Conservation (phyloP, 768 basidiomycete species). For the Hypsizygus marmoreus region DNA sequence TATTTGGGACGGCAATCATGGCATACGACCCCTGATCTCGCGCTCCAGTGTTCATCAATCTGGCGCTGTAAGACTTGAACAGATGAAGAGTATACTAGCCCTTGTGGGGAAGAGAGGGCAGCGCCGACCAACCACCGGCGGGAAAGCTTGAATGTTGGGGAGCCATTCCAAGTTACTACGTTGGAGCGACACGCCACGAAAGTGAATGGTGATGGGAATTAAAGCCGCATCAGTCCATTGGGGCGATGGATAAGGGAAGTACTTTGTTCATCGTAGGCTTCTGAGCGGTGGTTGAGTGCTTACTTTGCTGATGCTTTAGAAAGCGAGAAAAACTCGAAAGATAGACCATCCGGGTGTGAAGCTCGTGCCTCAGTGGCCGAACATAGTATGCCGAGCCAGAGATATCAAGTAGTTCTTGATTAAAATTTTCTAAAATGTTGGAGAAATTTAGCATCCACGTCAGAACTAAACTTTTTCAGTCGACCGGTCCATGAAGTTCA, state of each 20-base stretch:
- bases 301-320: no score
- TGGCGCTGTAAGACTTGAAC: background rate
- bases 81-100: slow-evolving; percentile 2
- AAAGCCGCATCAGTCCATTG: slow-evolving; percentile 1
- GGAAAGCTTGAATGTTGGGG: slow-evolving; percentile 2
- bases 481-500: no score
- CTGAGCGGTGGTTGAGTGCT: background rate
- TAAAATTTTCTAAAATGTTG: no score
- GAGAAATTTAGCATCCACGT: no score
- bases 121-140: slow-evolving; percentile 8
- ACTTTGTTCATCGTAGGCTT: background rate
- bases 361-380: no score
- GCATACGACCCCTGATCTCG: slow-evolving; percentile 12
- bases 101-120: slow-evolving; percentile 2
- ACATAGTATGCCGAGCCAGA: no score
- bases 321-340: no score
- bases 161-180: background rate
- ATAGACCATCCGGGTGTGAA: no score
- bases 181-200: background rate
- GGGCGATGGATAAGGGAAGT: background rate
- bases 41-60: slow-evolving; percentile 14
- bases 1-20: slow-evolving; percentile 16
- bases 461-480: no score
- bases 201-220: background rate
- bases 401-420: no score